Evolutionary conservation across 2,329 filamentous ascomycete genomes (phyloP).

Genomic region (Aspergillus sp.): DNA sequence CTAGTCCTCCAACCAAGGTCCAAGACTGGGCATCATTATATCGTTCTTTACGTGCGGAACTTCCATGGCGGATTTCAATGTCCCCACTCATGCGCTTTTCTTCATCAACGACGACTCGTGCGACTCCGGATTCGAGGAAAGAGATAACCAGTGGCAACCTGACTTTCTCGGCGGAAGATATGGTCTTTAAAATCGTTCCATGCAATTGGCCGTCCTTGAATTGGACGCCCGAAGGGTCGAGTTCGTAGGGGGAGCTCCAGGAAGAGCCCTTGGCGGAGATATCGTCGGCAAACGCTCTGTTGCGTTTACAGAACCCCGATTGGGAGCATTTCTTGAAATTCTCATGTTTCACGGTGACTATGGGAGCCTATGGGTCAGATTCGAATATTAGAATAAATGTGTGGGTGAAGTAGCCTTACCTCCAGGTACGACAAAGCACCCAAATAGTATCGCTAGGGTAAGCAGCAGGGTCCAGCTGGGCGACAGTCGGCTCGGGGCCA

Average conservation of each 20-base stretch:
- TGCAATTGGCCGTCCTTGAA: slow-evolving; percentile 79
- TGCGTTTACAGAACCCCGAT: slow-evolving; percentile 95
- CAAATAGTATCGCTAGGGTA: slow-evolving; percentile 58
- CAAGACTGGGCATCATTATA: slow-evolving; percentile 91
- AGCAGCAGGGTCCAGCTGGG: slow-evolving; percentile 67
- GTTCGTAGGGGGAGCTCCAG: slow-evolving; percentile 79
- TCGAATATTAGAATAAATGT: background rate
- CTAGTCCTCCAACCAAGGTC: slow-evolving; percentile 79
- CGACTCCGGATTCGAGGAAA: slow-evolving; percentile 86
- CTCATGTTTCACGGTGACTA: slow-evolving; percentile 86
- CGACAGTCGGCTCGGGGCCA: slow-evolving; percentile 53
- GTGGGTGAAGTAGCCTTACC: slow-evolving; percentile 49
- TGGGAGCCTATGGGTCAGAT: background rate
- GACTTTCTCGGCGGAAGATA: slow-evolving; percentile 67
- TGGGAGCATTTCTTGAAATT: slow-evolving; percentile 97
- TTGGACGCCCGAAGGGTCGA: slow-evolving; percentile 69
- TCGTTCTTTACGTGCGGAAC: slow-evolving; percentile 81
- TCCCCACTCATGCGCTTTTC: slow-evolving; percentile 85
- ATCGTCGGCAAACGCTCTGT: slow-evolving; percentile 82
- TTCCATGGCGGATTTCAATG: slow-evolving; percentile 82
- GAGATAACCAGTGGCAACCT: slow-evolving; percentile 80
- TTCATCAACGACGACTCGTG: slow-evolving; percentile 86
- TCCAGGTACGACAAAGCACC: slow-evolving; percentile 62
- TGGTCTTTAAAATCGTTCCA: slow-evolving; percentile 77
- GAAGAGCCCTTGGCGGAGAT: slow-evolving; percentile 63